Evolutionary conservation across 2,329 filamentous ascomycete genomes (phyloP).

Genomic region (Calonectria leucothoes): DNA sequence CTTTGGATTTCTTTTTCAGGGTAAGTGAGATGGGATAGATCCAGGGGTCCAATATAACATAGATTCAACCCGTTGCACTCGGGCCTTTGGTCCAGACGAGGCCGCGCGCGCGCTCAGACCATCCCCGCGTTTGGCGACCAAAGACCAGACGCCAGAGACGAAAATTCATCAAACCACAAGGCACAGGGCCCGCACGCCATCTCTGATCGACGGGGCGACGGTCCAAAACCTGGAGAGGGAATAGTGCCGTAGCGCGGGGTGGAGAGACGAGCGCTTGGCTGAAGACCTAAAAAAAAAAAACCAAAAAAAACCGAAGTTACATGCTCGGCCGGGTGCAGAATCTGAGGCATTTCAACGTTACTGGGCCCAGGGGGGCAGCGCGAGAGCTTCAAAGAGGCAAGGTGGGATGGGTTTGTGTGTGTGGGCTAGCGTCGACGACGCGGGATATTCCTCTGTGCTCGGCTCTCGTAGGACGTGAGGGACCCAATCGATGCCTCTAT

Average conservation of each 20-base stretch:
- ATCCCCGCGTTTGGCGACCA: slow-evolving; percentile 44
- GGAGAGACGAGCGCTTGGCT: neutral
- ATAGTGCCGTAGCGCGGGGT: neutral
- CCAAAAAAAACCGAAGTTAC: slow-evolving; percentile 8
- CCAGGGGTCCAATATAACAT: slow-evolving; percentile 14
- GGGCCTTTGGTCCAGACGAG: neutral
- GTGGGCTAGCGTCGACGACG: slow-evolving; percentile 25
- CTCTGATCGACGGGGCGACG: slow-evolving; percentile 3
- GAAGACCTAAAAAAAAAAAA: neutral
- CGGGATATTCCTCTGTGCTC: slow-evolving; percentile 36
- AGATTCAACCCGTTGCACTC: neutral
- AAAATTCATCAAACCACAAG: slow-evolving; percentile 18
- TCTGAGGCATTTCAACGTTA: slow-evolving; percentile 21
- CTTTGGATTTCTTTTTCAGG: neutral
- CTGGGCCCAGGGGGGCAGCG: slow-evolving; percentile 2
- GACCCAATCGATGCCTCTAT: slow-evolving; percentile 33
- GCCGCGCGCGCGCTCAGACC: slow-evolving; percentile 20
- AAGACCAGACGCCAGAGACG: no score
- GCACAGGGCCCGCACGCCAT: slow-evolving; percentile 22
- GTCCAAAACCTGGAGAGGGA: slow-evolving; percentile 3
- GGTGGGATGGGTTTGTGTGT: slow-evolving; percentile 1
- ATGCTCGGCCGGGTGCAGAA: slow-evolving; percentile 17
- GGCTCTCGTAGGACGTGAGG: slow-evolving; percentile 21
- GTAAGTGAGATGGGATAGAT: no score
- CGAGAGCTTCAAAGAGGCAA: neutral